phyloP scores from a whole-genome alignment of 441 rosid genomes.

The Metrosideros polymorpha region DNA sequence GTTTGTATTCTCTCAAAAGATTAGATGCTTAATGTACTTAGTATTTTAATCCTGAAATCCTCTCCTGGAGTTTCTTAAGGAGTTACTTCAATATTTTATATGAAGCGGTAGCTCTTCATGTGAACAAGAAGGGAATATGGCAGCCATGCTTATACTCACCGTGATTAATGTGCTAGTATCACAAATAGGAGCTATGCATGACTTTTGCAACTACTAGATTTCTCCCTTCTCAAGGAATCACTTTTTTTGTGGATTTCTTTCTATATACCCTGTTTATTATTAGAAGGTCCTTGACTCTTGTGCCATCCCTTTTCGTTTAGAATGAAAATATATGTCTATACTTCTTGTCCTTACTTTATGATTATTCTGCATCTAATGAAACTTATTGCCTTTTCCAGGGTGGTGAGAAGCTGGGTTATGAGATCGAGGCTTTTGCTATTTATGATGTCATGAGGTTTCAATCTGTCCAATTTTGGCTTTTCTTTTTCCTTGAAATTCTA shows the following conservation, averaged over 20 bases:
- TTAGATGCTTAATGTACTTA: not conserved
- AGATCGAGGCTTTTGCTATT: constrained; percentile 81
- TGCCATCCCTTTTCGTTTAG: not conserved
- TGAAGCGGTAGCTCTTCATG: not conserved
- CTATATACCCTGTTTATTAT: not conserved
- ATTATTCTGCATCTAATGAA: not conserved
- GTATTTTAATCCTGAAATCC: not conserved
- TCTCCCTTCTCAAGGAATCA: not conserved
- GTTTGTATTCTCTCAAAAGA: not conserved
- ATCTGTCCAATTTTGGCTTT: not conserved
- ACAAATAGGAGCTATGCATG: not conserved
- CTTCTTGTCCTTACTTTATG: not conserved
- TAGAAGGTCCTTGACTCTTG: not conserved
- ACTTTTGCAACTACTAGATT: not conserved
- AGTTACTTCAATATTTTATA: not conserved
- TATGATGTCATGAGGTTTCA: constrained; percentile 77
- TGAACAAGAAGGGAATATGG: not conserved
- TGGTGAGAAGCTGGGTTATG: constrained; percentile 70
- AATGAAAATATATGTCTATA: not conserved
- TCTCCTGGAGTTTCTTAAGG: not conserved
- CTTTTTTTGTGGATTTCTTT: not conserved
- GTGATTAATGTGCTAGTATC: not conserved
- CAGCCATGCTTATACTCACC: not conserved
- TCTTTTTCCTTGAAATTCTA: not conserved
- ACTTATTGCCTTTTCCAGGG: constrained; percentile 25